Conservation (phyloP, 1,284 basidiomycete genomes). For the Rhodotorula mucilaginosa region DNA sequence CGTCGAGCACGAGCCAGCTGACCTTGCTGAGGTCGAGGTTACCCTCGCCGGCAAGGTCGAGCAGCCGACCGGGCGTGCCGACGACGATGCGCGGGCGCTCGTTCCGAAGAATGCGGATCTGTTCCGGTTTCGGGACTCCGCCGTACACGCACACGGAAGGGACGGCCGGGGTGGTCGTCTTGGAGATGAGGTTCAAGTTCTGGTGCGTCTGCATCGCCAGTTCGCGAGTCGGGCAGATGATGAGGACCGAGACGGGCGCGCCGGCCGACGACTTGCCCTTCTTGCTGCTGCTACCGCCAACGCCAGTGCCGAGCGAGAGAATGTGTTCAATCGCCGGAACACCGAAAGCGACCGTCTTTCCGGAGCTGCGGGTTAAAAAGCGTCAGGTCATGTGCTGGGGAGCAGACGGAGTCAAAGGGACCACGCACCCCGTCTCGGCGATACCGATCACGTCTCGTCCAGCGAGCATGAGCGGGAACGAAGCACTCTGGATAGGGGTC, state of each 20-base stretch:
- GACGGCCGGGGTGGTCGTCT: conserved; percentile 62
- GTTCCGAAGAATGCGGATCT: conserved; percentile 63
- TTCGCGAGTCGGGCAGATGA: conserved; percentile 90
- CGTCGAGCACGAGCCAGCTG: conserved; percentile 88
- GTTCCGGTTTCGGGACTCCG: conserved; percentile 82
- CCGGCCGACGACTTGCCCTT: conserved; percentile 43
- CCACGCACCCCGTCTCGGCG: conserved; percentile 82
- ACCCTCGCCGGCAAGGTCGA: conserved; percentile 84
- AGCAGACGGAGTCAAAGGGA: conserved; percentile 47
- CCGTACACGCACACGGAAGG: conserved; percentile 85
- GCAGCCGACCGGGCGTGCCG: conserved; percentile 88
- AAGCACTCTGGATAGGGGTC: conserved; percentile 92
- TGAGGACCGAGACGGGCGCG: conserved; percentile 66
- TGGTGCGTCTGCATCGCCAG: conserved; percentile 92
- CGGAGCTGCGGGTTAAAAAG: conserved; percentile 49
- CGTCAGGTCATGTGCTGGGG: conserved; percentile 5
- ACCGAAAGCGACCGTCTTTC: conserved; percentile 96
- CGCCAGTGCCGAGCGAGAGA: conserved; percentile 51
- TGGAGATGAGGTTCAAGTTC: conserved; percentile 73
- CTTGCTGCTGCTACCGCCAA: conserved; percentile 38
- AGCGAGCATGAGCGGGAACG: conserved; percentile 56
- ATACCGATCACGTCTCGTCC: conserved; percentile 75
- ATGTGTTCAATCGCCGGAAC: conserved; percentile 78
- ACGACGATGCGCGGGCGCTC: conserved; percentile 73
- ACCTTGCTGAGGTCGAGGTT: conserved; percentile 79